Evolutionary conservation across 2,329 filamentous ascomycete species (phyloP).

Genomic region (Cadophora gregata): DNA sequence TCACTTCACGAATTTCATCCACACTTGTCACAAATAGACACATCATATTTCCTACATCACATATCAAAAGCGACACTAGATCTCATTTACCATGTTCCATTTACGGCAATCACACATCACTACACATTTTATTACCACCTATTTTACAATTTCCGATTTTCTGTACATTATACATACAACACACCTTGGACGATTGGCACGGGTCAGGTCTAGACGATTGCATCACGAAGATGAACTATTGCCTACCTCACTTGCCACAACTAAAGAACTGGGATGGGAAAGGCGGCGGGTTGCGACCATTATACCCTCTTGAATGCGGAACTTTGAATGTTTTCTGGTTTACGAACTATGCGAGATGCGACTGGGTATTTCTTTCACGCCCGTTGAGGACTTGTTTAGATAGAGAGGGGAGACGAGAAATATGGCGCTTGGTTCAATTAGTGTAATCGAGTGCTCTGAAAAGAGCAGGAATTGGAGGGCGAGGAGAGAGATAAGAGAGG

Average conservation of each 20-base stretch:
- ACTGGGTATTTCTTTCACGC: background rate
- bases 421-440: background rate
- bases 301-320: constrained; percentile 24
- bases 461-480: background rate
- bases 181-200: background rate
- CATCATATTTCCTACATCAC: background rate
- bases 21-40: constrained; percentile 1
- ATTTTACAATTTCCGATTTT: background rate
- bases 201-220: background rate
- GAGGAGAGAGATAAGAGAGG: background rate
- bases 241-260: background rate
- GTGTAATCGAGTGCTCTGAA: background rate
- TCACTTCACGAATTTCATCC: background rate
- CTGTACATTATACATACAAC: constrained; percentile 18
- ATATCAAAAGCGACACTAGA: constrained; percentile 1
- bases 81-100: constrained; percentile 3
- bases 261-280: background rate
- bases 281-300: constrained; percentile 17
- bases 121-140: background rate
- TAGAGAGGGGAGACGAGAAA: background rate
- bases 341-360: background rate
- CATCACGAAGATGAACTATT: background rate
- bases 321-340: constrained; percentile 1
- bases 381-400: constrained; percentile 5
- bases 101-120: background rate